These are phyloP conservation scores for Chaetoceros muelleri DNA, from an alignment of 108 stramenopile species.

Conservation along the genomic window DNA sequence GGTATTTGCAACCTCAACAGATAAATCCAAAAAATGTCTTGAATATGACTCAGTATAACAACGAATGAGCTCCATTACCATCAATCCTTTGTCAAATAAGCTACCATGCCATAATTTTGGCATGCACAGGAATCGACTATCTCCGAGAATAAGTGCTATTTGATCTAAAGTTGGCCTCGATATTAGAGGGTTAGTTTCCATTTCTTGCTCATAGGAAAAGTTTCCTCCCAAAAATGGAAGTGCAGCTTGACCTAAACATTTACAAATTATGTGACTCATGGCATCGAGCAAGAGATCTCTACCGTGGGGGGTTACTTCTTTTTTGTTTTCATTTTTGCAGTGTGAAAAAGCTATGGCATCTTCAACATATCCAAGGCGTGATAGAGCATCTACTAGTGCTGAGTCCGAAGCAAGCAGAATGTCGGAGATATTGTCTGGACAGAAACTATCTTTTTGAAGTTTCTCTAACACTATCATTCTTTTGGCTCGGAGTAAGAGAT, in stretches of 20 bases:
- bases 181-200: not conserved
- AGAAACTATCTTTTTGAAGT: conserved; percentile 37
- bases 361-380: conserved; percentile 51
- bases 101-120: too few species aligned
- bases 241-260: conserved; percentile 46
- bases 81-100: not conserved
- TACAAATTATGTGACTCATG: conserved; percentile 40
- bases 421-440: conserved; percentile 20
- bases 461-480: conserved; percentile 40
- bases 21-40: conserved; percentile 34
- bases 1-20: conserved; percentile 44
- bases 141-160: not conserved
- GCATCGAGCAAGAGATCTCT: conserved; percentile 42
- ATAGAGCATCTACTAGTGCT: conserved; percentile 41
- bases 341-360: conserved; percentile 50
- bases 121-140: not conserved
- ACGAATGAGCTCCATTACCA: conserved; percentile 38
- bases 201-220: too few species aligned
- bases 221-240: not conserved
- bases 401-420: conserved; percentile 19
- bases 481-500: conserved; percentile 37
- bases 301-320: conserved; percentile 30
- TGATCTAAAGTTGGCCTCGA: conserved; percentile 26
- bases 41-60: conserved; percentile 35
- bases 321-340: conserved; percentile 10